Evolutionary conservation across 148 eudicot genomes (phyloP).

Genomic region (Amaranthus palmeri): DNA sequence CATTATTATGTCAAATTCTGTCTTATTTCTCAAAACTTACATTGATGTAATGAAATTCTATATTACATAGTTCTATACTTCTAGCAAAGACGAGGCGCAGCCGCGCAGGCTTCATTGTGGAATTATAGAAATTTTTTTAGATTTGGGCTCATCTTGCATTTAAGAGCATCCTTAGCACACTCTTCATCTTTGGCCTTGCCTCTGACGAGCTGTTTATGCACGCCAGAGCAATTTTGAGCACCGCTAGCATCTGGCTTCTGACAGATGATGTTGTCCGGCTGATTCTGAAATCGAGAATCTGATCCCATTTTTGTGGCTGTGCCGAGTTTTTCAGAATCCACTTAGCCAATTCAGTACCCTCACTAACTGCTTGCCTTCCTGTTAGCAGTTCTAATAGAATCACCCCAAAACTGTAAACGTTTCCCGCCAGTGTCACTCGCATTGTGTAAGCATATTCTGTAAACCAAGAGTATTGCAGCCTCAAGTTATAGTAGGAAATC

Average conservation of each 20-base stretch:
- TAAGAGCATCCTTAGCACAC: slow-evolving; percentile 68
- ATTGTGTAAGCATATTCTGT: slow-evolving; percentile 96
- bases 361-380: slow-evolving; percentile 73
- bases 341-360: slow-evolving; percentile 72
- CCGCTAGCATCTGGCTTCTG: slow-evolving; percentile 70
- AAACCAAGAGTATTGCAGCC: background rate
- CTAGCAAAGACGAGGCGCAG: background rate
- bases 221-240: slow-evolving; percentile 67
- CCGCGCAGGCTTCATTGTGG: background rate
- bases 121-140: background rate
- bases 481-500: background rate
- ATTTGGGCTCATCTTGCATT: slow-evolving; percentile 42
- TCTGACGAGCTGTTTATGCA: slow-evolving; percentile 70
- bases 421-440: slow-evolving; percentile 80
- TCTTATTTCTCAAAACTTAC: background rate
- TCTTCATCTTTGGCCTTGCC: slow-evolving; percentile 76
- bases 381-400: slow-evolving; percentile 72
- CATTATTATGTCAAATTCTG: slow-evolving; percentile 8
- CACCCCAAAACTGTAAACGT: slow-evolving; percentile 83
- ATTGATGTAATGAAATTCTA: background rate
- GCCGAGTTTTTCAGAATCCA: slow-evolving; percentile 56
- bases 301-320: slow-evolving; percentile 53
- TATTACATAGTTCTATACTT: background rate
- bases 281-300: slow-evolving; percentile 60
- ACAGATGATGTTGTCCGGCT: slow-evolving; percentile 51